phyloP scores from a whole-genome alignment of 495 filamentous ascomycete genomes.

The Entonaema liquescens region DNA sequence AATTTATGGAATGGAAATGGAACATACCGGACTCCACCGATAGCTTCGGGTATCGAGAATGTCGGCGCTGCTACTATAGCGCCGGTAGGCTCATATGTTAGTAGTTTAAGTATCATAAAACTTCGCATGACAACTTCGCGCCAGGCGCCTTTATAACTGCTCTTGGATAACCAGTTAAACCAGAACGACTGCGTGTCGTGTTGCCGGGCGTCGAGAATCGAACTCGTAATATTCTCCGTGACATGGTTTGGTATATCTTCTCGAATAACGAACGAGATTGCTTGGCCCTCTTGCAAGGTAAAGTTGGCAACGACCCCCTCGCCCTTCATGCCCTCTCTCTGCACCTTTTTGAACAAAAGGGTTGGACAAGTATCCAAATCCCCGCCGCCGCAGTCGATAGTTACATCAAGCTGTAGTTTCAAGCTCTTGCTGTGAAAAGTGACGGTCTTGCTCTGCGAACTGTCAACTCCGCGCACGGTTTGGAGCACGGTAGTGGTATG shows the following conservation, averaged over 20 bases:
- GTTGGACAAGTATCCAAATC: constrained; percentile 56
- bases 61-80: constrained; percentile 61
- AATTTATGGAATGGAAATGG: neutral
- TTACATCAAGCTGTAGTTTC: constrained; percentile 71
- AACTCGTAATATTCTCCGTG: constrained; percentile 60
- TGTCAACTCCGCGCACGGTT: constrained; percentile 45
- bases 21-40: constrained; percentile 65
- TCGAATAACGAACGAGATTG: constrained; percentile 71
- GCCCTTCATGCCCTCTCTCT: constrained; percentile 60
- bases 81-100: constrained; percentile 68
- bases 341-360: constrained; percentile 62
- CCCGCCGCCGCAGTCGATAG: constrained; percentile 65
- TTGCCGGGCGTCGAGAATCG: constrained; percentile 66
- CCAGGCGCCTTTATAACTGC: constrained; percentile 74
- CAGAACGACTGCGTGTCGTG: constrained; percentile 72
- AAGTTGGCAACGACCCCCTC: constrained; percentile 68
- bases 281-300: constrained; percentile 68
- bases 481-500: constrained; percentile 63
- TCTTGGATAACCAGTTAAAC: constrained; percentile 75
- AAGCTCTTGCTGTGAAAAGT: constrained; percentile 66
- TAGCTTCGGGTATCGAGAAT: constrained; percentile 75
- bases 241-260: constrained; percentile 61
- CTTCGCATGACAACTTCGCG: constrained; percentile 72
- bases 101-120: constrained; percentile 74
- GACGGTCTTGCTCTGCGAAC: constrained; percentile 63